These are phyloP conservation scores for Sarocladiaceae sp. DNA, from an alignment of 2,329 filamentous ascomycete genomes.

Conservation along the genomic window DNA sequence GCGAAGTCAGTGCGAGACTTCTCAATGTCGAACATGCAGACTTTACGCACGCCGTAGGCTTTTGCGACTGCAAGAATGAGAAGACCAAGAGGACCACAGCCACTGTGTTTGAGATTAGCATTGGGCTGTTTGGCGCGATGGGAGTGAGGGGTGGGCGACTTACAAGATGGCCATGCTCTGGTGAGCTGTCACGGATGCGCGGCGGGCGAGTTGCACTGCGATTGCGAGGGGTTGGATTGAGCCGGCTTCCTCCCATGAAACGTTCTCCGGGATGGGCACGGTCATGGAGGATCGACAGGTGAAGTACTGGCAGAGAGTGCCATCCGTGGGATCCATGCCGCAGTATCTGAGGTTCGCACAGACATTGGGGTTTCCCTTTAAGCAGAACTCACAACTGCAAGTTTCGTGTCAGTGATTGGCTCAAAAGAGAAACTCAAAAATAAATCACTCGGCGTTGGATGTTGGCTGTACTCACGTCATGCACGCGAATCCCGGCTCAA, in stretches of 20 bases:
- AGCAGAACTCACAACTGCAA: slow-evolving; percentile 19
- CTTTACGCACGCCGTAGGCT: slow-evolving; percentile 21
- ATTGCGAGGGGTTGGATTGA: slow-evolving; percentile 61
- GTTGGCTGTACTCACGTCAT: slow-evolving; percentile 17
- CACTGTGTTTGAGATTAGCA: slow-evolving; percentile 13
- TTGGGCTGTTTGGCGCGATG: not conserved
- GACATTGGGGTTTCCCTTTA: slow-evolving; percentile 58
- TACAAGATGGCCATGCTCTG: slow-evolving; percentile 24
- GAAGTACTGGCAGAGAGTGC: slow-evolving; percentile 64
- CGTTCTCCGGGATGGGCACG: slow-evolving; percentile 58
- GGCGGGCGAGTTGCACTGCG: slow-evolving; percentile 56
- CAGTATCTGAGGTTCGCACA: slow-evolving; percentile 63
- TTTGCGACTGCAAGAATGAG: slow-evolving; percentile 21
- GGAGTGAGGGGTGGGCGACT: slow-evolving; percentile 5
- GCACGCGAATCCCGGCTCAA: slow-evolving; percentile 63
- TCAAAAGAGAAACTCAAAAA: too few relatives aligned
- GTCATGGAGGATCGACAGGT: slow-evolving; percentile 45
- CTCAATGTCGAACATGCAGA: slow-evolving; percentile 25
- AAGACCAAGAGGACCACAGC: slow-evolving; percentile 23
- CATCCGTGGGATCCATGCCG: slow-evolving; percentile 63
- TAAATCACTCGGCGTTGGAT: too few relatives aligned
- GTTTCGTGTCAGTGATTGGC: not conserved
- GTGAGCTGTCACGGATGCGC: slow-evolving; percentile 30
- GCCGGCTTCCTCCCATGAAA: slow-evolving; percentile 61
- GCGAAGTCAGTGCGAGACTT: slow-evolving; percentile 19